Evolutionary conservation across 768 basidiomycete species (phyloP), one percentile per base, ranked within the genome.

Genomic region (Mycena sanguinolenta): DNA sequence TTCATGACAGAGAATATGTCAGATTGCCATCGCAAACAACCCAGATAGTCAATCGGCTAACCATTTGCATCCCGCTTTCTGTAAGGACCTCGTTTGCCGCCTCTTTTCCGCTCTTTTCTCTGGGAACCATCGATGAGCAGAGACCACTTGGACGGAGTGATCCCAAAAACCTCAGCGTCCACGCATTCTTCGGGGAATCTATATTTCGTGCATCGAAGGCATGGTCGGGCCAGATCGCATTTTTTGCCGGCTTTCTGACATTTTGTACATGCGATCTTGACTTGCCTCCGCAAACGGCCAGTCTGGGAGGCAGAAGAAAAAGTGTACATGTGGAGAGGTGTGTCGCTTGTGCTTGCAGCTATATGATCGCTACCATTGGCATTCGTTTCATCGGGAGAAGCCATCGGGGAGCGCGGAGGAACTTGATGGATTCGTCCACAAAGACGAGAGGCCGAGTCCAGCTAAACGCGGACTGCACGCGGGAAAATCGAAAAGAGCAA

Each of bases 201-300:
- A 75, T 97, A 97, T 83, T 94, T 95, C 77, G 95, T 91, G 76
- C 96, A 98, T 71, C 96, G 91, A 66, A 94, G 92, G 80, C 96
- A 98, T 70, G 96, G 96, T 73, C 96, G 88, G 75, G 92, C 94
- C 75, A 94, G 94, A 82, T 95, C 95, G 50, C 65, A 95, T 79
- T 95, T 95, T 85, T 95, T 95, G 86, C 93, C 95, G 2, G 94
- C 93, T 79, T 94, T 94, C 80, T 95, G 94, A 77, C 95, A 95
- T 73, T 93, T 93, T 36, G 94, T 95, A 81, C 95, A 95, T 62
- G 94, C 94, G 72, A 95, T 95, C 87, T 95, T 95, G 84, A 95
- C 95, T 76, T 95, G 94, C 63, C 92, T 86, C 73, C 94, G 93
- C 42, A 49, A 44, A 14, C 53, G 69, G 42, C 30, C 49, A 34